Conservation (phyloP, 208 protist species). For the Trypanosomatidae sp. region DNA sequence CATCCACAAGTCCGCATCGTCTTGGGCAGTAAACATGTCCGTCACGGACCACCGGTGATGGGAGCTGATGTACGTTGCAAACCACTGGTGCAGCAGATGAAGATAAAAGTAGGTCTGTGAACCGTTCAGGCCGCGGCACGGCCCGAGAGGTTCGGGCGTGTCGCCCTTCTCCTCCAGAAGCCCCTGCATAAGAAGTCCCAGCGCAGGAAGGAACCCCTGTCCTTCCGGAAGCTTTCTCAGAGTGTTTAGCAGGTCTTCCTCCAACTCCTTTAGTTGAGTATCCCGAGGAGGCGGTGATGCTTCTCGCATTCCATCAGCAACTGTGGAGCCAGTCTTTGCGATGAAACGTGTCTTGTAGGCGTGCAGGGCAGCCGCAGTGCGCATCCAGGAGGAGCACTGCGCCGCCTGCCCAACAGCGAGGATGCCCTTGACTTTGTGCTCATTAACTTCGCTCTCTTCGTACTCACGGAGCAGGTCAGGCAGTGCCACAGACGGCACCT, state of each 20-base stretch:
- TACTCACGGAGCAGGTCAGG: slow-evolving; percentile 47
- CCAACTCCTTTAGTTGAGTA: slow-evolving; percentile 11
- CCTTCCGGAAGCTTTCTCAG: slow-evolving; percentile 6
- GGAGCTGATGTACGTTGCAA: slow-evolving; percentile 41
- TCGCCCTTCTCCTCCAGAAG: slow-evolving; percentile 20
- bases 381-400: slow-evolving; percentile 22
- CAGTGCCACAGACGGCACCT: slow-evolving; percentile 38
- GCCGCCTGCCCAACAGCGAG: slow-evolving; percentile 23
- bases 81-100: slow-evolving; percentile 60
- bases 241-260: slow-evolving; percentile 13
- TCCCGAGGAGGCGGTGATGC: not conserved
- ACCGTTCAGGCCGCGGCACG: slow-evolving; percentile 37
- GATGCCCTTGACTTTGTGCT: slow-evolving; percentile 46
- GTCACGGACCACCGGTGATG: slow-evolving; percentile 43
- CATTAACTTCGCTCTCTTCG: slow-evolving; percentile 63
- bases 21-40: slow-evolving; percentile 26
- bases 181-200: slow-evolving; percentile 16
- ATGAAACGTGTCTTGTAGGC: not conserved
- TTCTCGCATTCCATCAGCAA: too few species aligned
- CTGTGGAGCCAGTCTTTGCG: not conserved
- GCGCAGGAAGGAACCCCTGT: slow-evolving; percentile 13
- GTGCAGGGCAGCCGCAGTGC: slow-evolving; percentile 9
- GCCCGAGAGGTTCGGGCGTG: slow-evolving; percentile 9
- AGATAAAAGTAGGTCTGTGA: slow-evolving; percentile 59
- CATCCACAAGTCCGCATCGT: slow-evolving; percentile 59